These are phyloP conservation scores for Trichosporon sp. DNA, from an alignment of 1,284 basidiomycete genomes.

Conservation along the genomic window DNA sequence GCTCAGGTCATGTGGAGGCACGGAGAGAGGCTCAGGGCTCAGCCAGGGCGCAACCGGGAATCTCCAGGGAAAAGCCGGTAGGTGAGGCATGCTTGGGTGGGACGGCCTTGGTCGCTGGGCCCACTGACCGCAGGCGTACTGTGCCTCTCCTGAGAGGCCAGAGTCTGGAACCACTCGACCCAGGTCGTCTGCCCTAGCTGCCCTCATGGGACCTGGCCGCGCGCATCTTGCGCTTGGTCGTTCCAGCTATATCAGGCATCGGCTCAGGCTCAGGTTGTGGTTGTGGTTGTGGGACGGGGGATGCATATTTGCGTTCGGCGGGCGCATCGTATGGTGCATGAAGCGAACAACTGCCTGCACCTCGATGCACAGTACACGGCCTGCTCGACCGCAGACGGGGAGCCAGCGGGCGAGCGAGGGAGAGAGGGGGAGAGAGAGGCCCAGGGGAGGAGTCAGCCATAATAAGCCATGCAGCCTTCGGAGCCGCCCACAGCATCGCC, in stretches of 20 bases:
- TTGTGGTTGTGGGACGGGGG: background rate
- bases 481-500: background rate
- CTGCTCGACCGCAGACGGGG: too few species aligned
- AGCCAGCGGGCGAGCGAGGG: background rate
- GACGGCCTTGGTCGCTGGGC: background rate
- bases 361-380: background rate
- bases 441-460: background rate
- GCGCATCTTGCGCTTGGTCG: background rate
- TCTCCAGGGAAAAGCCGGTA: background rate
- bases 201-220: background rate
- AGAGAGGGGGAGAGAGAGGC: background rate
- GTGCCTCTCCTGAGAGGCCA: background rate
- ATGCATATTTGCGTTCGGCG: background rate
- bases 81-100: background rate
- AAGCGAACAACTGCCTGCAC: background rate
- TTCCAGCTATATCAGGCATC: background rate
- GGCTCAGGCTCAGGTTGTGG: background rate
- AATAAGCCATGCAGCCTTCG: background rate
- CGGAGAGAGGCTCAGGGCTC: background rate
- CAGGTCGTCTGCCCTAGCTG: background rate
- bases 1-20: background rate
- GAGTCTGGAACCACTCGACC: background rate
- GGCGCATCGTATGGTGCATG: background rate
- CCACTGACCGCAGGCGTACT: background rate
- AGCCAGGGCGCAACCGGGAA: background rate